Evolutionary conservation across 805 yeast species (phyloP).

Genomic region (Scheffersomyces amazonensis): DNA sequence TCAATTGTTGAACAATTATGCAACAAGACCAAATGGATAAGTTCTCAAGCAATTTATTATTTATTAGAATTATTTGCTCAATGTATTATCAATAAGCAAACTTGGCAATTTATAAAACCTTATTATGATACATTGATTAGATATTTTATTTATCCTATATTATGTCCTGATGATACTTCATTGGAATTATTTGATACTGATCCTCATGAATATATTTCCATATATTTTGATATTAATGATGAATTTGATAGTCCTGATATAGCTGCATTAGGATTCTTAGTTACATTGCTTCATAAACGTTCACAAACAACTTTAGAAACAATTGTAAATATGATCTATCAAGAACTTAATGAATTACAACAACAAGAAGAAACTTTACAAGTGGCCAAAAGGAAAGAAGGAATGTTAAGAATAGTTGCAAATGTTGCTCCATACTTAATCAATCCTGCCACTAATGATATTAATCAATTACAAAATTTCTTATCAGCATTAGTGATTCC

Average conservation of each 20-base stretch:
- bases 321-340: constrained; percentile 58
- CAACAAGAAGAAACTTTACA: constrained; percentile 40
- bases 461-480: constrained; percentile 65
- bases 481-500: constrained; percentile 67
- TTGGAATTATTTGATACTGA: constrained; percentile 79
- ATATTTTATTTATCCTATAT: constrained; percentile 71
- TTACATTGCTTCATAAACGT: constrained; percentile 69
- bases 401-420: constrained; percentile 76
- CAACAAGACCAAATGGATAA: constrained; percentile 61
- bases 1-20: constrained; percentile 75
- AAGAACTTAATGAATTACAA: constrained; percentile 26
- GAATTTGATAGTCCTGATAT: constrained; percentile 64
- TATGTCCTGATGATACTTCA: constrained; percentile 66
- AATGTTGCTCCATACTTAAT: constrained; percentile 61
- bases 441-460: constrained; percentile 45
- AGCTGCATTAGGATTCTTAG: constrained; percentile 73
- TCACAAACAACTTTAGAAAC: constrained; percentile 57
- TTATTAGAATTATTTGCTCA: constrained; percentile 54
- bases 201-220: constrained; percentile 83
- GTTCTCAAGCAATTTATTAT: constrained; percentile 61
- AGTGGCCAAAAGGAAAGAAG: constrained; percentile 65
- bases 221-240: constrained; percentile 56
- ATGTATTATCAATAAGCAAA: constrained; percentile 47
- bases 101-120: constrained; percentile 69
- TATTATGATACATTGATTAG: constrained; percentile 62